Percentiles rank a stretch among this genome's conserved stretches.
These are phyloP conservation scores for Penicillium expansum DNA, from an alignment of 2,329 filamentous ascomycete species.

Conservation along the genomic window DNA sequence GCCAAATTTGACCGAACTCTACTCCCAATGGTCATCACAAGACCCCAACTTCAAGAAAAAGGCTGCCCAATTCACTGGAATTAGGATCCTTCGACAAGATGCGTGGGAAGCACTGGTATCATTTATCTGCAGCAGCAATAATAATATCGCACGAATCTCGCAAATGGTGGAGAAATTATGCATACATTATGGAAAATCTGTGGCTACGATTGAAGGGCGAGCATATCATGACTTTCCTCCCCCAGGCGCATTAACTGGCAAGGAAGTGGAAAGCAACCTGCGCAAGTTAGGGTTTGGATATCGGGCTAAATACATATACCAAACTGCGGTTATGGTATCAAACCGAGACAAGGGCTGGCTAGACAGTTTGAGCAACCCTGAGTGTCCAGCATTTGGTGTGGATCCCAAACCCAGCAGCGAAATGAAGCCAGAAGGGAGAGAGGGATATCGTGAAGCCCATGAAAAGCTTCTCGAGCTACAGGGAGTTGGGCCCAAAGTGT, in stretches of 20 bases:
- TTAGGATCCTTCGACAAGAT: conserved; percentile 90
- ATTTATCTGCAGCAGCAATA: conserved; percentile 99
- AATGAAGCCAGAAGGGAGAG: conserved; percentile 51
- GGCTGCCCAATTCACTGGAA: conserved; percentile 81
- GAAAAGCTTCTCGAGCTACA: conserved; percentile 73
- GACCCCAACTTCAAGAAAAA: conserved; percentile 88
- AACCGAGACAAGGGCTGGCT: conserved; percentile 71
- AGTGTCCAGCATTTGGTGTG: conserved; percentile 59
- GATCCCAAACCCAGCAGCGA: conserved; percentile 46
- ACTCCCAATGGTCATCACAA: conserved; percentile 79
- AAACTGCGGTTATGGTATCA: conserved; percentile 75
- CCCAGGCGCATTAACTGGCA: conserved; percentile 68
- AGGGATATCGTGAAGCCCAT: conserved; percentile 76
- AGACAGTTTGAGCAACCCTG: conserved; percentile 72
- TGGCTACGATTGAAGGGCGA: conserved; percentile 67
- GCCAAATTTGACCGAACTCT: conserved; percentile 72
- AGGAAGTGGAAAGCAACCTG: conserved; percentile 75
- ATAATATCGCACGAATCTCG: conserved; percentile 92
- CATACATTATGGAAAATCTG: conserved; percentile 72
- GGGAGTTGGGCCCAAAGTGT: conserved; percentile 93
- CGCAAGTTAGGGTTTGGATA: conserved; percentile 90
- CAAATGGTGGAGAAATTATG: conserved; percentile 97
- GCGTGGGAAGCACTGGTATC: conserved; percentile 91
- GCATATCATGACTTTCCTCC: conserved; percentile 84
- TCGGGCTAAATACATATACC: conserved; percentile 84